Evolutionary conservation across 2,329 filamentous ascomycete genomes (phyloP), one percentile per base, ranked within the genome.

Genomic region (Aspergillus novoparasiticus): DNA sequence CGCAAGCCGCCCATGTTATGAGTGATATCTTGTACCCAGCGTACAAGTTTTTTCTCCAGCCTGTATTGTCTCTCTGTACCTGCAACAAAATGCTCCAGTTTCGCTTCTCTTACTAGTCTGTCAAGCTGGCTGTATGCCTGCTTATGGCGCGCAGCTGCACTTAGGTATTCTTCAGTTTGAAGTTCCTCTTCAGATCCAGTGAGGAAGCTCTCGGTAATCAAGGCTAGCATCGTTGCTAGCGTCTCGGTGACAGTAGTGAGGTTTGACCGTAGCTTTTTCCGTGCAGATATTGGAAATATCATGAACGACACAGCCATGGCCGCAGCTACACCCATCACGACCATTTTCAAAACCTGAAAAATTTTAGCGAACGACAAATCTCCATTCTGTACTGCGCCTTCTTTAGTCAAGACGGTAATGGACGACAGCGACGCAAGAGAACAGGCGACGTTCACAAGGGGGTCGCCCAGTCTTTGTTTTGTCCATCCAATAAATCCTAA

Each of bases 1-100:
- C 93, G 87, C 72, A 99, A 81, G 9, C 94, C 95, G 75, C 94
- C 94, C 67, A 97, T 90, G 68, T 93, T 93, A 75, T 97, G 94
- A 5, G 92, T 89, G 32, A 98, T 84, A 54, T 87, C 89, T 75
- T 96, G 92, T 71, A 98, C 87, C 68, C 92, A 94, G 72, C 92
- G 90, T 51, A 94, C 90, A 4, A 98, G 85, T 28, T 86, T 88
- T 67, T 90, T 89, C 72, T 97, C 92, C 3, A 96, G 84, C 43
- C 85, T 84, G 75, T 96, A 96, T 65, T 94, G 86, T 60, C 85
- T 85, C 75, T 97, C 94, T 3, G 87, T 89, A 1, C 94, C 94
- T 5, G 93, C 77, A 2, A 94, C 81, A 72, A 92, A 97, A 73
- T 97, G 92, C 76, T 98, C 94, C 63, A 92, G 89, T 74, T 94